Evolutionary conservation across 1,139 yeast genomes (phyloP).

Genomic region (Williopsis jadinii): DNA sequence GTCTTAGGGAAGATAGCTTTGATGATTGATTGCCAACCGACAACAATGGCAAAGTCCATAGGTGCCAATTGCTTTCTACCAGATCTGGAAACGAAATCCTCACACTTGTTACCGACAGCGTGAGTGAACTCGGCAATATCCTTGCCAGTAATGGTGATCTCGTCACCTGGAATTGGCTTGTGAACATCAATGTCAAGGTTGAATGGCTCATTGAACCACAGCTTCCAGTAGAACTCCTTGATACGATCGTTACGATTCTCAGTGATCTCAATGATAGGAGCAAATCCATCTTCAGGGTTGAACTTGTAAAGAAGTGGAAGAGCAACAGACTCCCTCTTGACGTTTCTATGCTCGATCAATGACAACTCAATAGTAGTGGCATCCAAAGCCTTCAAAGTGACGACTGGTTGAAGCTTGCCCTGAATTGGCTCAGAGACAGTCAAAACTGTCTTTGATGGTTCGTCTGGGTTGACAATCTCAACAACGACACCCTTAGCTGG

Average conservation of each 20-base stretch:
- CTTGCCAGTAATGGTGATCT: conserved; percentile 62
- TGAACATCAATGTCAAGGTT: conserved; percentile 60
- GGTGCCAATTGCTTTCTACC: conserved; percentile 89
- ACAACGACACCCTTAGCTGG: conserved; percentile 65
- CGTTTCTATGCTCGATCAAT: conserved; percentile 85
- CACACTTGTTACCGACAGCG: conserved; percentile 95
- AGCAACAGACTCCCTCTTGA: conserved; percentile 65
- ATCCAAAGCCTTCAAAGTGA: conserved; percentile 47
- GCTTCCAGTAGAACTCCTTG: conserved; percentile 93
- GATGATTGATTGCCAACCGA: conserved; percentile 98
- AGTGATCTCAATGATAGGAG: conserved; percentile 89
- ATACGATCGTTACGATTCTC: conserved; percentile 88
- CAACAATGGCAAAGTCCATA: conserved; percentile 98
- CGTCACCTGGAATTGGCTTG: conserved; percentile 56
- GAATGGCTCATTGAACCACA: conserved; percentile 85
- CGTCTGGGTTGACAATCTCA: conserved; percentile 47
- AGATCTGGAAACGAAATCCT: conserved; percentile 85
- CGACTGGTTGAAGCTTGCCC: conserved; percentile 67
- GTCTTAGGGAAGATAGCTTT: conserved; percentile 94
- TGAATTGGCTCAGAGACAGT: conserved; percentile 64
- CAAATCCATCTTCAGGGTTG: conserved; percentile 83
- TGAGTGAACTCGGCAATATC: conserved; percentile 91
- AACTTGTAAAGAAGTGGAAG: conserved; percentile 75
- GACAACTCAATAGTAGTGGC: conserved; percentile 53
- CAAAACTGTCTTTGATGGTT: conserved; percentile 50